Evolutionary conservation across 495 filamentous ascomycete species (phyloP).

Genomic region (Neurospora sp.): DNA sequence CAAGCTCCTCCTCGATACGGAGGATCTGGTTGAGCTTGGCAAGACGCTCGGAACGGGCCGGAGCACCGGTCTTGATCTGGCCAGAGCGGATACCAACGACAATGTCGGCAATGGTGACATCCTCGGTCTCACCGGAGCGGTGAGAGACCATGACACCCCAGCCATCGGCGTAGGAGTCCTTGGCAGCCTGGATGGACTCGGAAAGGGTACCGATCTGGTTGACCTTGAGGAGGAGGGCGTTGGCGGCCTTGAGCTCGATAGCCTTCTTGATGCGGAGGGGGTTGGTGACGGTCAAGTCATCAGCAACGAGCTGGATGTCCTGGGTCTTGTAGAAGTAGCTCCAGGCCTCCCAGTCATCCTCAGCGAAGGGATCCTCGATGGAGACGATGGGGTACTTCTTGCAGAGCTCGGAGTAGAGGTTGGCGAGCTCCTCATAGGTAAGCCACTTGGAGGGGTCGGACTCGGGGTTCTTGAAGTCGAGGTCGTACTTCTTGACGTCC

Average conservation of each 20-base stretch:
- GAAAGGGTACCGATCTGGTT: constrained; percentile 99
- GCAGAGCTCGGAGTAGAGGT: constrained; percentile 78
- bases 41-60: constrained; percentile 88
- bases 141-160: constrained; percentile 99
- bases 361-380: constrained; percentile 62
- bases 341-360: constrained; percentile 92
- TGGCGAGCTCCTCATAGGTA: constrained; percentile 96
- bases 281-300: constrained; percentile 92
- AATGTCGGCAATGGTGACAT: constrained; percentile 97
- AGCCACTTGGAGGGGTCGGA: constrained; percentile 93
- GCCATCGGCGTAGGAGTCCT: constrained; percentile 92
- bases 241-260: constrained; percentile 97
- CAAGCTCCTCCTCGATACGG: constrained; percentile 98
- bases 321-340: constrained; percentile 99
- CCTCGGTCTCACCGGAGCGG: constrained; percentile 97
- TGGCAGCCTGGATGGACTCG: constrained; percentile 98
- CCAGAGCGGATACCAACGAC: constrained; percentile 91
- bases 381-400: constrained; percentile 95
- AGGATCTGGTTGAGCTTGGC: constrained; percentile 99
- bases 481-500: constrained; percentile 96
- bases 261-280: constrained; percentile 98
- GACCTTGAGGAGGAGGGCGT: constrained; percentile 96
- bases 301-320: constrained; percentile 97
- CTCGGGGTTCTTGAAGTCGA: constrained; percentile 99
- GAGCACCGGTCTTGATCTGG: constrained; percentile 99